Conservation (phyloP, 495 filamentous ascomycete genomes). For the Parmelia sp. region DNA sequence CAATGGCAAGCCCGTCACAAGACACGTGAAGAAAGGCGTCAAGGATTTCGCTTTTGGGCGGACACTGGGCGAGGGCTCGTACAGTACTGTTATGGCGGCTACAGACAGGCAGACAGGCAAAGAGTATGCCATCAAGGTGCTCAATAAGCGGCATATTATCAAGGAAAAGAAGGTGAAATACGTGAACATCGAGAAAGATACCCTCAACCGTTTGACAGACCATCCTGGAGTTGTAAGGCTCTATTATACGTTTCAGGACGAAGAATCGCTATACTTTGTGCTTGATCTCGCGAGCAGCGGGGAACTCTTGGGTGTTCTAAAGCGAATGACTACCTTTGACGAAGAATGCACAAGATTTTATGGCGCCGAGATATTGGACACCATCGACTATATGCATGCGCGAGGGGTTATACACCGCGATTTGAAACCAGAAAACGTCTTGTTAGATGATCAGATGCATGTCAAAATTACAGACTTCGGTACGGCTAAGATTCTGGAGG, state of each 20-base stretch:
- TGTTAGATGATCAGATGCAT: constrained; percentile 91
- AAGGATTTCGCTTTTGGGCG: constrained; percentile 94
- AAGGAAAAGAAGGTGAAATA: constrained; percentile 99
- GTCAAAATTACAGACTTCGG: constrained; percentile 99
- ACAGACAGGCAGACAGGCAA: constrained; percentile 93
- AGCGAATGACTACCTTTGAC: constrained; percentile 90
- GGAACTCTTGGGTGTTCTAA: constrained; percentile 86
- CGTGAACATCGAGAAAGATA: constrained; percentile 99
- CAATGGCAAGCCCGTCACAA: constrained; percentile 72
- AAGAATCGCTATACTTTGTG: constrained; percentile 92
- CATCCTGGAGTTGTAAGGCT: constrained; percentile 95
- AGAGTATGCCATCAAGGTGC: constrained; percentile 96
- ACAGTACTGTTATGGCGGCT: constrained; percentile 91
- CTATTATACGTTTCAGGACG: constrained; percentile 99
- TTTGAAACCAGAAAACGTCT: constrained; percentile 94
- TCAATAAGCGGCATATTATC: constrained; percentile 99
- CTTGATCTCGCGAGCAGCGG: constrained; percentile 89
- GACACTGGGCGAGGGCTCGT: constrained; percentile 91
- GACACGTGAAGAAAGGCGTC: constrained; percentile 91
- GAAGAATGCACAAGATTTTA: constrained; percentile 95
- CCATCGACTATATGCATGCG: constrained; percentile 97
- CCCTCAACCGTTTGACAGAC: constrained; percentile 89
- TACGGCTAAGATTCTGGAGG: constrained; percentile 85
- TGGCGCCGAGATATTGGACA: constrained; percentile 90
- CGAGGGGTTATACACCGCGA: constrained; percentile 95